Evolutionary conservation across 2,329 filamentous ascomycete species (phyloP), one percentile per base, ranked within the genome.

Genomic region (Fusarium sp.): DNA sequence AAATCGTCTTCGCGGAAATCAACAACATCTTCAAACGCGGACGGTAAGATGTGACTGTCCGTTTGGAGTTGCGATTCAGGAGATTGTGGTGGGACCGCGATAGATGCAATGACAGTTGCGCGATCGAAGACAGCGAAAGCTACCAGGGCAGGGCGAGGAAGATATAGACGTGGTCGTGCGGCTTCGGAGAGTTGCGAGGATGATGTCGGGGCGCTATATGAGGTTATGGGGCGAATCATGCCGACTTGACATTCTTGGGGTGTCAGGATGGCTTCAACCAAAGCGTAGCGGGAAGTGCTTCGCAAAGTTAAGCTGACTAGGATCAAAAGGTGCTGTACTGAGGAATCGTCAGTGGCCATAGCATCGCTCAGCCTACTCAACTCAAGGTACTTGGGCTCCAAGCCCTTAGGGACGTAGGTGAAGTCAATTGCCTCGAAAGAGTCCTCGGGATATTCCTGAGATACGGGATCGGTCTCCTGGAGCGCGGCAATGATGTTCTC

Each of bases 1-100:
- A 87, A 82, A 27, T 87, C 82, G 54, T 90, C 87, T 63, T 86
- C 83, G 25, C 90, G 88, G 58, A 99, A 90, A 72, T 94, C 91
- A 35, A 99, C 84, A 3, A 92, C 89, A 76, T 99, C 96, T 76
- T 98, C 94, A 71, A 94, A 97, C 1, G 88, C 86, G 18, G 89
- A 80, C 1, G 88, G 86, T 21, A 89, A 76, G 14, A 87, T 81
- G 71, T 90, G 86, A 36, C 85, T 90, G 54, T 92, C 90, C 55
- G 87, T 81, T 65, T 91, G 86, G 5, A 96, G 83, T 75, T 97
- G 94, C 3, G 88, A 87, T 49, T 94, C 91, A 10, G 93, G 92
- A 4, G 89, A 90, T 41, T 92, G 88, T 15, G 89, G 87, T 2
- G 86, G 83, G 48, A 85, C 85, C 4, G 86, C 85, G 46, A 97